phyloP scores from a whole-genome alignment of 2,329 filamentous ascomycete species.

The Bipolaris oryzae region DNA sequence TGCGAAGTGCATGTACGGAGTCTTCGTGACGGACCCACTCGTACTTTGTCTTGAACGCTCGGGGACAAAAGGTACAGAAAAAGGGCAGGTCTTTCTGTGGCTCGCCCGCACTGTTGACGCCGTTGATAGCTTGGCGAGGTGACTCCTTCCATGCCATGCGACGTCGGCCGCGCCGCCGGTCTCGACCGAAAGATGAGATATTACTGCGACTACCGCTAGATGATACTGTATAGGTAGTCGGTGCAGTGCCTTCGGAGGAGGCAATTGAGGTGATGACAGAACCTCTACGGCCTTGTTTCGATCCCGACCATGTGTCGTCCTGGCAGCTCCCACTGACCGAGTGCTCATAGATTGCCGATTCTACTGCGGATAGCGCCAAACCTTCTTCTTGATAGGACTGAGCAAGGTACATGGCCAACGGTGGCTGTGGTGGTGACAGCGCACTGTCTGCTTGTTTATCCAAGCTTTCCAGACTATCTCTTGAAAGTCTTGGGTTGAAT shows the following conservation, averaged over 20 bases:
- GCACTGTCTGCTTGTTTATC: conserved; percentile 28
- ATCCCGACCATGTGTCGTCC: conserved; percentile 34
- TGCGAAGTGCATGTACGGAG: conserved; percentile 46
- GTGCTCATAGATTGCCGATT: conserved; percentile 38
- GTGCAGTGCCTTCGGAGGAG: conserved; percentile 42
- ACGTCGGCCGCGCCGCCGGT: conserved; percentile 42
- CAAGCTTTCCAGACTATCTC: conserved; percentile 39
- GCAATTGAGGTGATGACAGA: conserved; percentile 41
- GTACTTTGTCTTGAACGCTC: conserved; percentile 47
- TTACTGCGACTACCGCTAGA: conserved; percentile 42
- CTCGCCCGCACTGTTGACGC: conserved; percentile 38
- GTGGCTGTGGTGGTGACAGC: conserved; percentile 40
- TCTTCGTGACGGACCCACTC: conserved; percentile 49
- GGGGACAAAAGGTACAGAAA: conserved; percentile 46
- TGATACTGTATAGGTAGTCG: conserved; percentile 41
- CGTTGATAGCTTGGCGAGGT: conserved; percentile 37
- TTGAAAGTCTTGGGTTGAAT: conserved; percentile 35
- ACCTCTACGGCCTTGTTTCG: conserved; percentile 27
- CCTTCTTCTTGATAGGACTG: conserved; percentile 46
- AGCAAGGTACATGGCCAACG: conserved; percentile 42
- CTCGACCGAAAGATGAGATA: conserved; percentile 44
- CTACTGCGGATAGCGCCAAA: conserved; percentile 33
- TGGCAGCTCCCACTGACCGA: conserved; percentile 28
- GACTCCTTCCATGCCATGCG: conserved; percentile 45
- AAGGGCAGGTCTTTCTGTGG: conserved; percentile 42